A percentile compares a stretch with the other conserved stretches of the same genome.
These are phyloP conservation scores for Calonectria hongkongensis DNA, from an alignment of 2,329 filamentous ascomycete genomes.

Conservation along the genomic window DNA sequence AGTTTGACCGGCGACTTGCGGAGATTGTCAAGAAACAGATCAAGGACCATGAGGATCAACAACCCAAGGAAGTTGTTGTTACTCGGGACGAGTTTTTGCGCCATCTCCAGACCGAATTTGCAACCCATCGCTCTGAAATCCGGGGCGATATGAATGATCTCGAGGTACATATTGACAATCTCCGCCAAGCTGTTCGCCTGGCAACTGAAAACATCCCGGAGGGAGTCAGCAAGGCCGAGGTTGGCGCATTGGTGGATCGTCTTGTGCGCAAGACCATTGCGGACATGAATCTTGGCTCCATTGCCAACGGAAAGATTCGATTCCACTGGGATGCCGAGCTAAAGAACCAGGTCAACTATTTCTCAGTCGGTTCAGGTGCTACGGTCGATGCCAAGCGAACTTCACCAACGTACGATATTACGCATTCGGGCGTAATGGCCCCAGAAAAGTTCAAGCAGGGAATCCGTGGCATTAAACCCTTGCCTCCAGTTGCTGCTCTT, in stretches of 20 bases:
- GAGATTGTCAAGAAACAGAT: conserved; percentile 62
- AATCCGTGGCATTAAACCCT: conserved; percentile 43
- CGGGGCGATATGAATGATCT: conserved; percentile 63
- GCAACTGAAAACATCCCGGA: conserved; percentile 51
- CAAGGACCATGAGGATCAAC: conserved; percentile 45
- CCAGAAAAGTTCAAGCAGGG: conserved; percentile 46
- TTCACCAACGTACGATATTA: conserved; percentile 73
- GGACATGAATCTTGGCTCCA: conserved; percentile 67
- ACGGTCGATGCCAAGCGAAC: conserved; percentile 75
- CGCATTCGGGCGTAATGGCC: conserved; percentile 40
- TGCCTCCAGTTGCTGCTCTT: conserved; percentile 74
- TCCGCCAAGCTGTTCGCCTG: conserved; percentile 57
- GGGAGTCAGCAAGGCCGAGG: conserved; percentile 64
- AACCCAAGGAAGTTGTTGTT: conserved; percentile 63
- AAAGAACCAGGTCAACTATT: conserved; percentile 81
- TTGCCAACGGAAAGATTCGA: conserved; percentile 68
- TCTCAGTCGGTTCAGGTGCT: conserved; percentile 80
- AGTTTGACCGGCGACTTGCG: conserved; percentile 60
- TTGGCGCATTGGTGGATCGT: conserved; percentile 63
- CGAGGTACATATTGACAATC: conserved; percentile 58
- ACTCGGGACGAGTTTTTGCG: conserved; percentile 69
- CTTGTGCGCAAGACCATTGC: conserved; percentile 66
- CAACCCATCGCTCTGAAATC: conserved; percentile 62
- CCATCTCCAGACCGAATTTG: conserved; percentile 64
- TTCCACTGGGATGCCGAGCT: conserved; percentile 66